These are phyloP conservation scores for Cicer pinnatifidum DNA, from an alignment of 306 rosid genomes.

Conservation along the genomic window DNA sequence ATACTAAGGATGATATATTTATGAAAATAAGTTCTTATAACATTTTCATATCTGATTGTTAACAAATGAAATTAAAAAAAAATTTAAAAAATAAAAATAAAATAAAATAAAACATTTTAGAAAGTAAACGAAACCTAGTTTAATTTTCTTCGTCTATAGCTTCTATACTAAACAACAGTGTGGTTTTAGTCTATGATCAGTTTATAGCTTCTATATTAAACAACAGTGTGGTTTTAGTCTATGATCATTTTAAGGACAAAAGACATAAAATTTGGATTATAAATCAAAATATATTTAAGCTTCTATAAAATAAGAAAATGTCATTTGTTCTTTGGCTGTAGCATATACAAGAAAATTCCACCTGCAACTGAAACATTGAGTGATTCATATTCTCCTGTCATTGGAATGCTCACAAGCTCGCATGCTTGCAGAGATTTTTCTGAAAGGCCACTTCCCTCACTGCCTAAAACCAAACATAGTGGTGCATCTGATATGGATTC, in stretches of 20 bases:
- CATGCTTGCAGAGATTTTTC: slow-evolving; percentile 61
- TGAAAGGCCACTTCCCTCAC: slow-evolving; percentile 92
- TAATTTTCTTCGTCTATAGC: too few species aligned
- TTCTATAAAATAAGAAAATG: background rate
- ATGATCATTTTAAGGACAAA: background rate
- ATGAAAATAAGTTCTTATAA: too few species aligned
- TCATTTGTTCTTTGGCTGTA: slow-evolving; percentile 51
- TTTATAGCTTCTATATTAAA: too few species aligned
- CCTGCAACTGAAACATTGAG: slow-evolving; percentile 98
- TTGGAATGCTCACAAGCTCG: slow-evolving; percentile 90
- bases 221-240: background rate
- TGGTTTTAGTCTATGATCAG: background rate
- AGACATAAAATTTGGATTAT: background rate
- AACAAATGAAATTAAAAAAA: too few species aligned
- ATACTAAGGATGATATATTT: too few species aligned
- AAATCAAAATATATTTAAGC: background rate
- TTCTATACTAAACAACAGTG: too few species aligned
- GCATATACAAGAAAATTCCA: slow-evolving; percentile 90
- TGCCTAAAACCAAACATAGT: slow-evolving; percentile 83
- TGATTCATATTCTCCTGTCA: slow-evolving; percentile 87
- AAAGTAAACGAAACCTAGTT: too few species aligned
- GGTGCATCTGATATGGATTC: slow-evolving; percentile 57
- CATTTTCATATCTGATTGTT: too few species aligned
- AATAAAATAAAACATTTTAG: too few species aligned
- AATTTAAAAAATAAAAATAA: too few species aligned